These are phyloP conservation scores for Coemansia sp. DNA, from an alignment of 192 early-diverging fungal genomes.

Conservation along the genomic window DNA sequence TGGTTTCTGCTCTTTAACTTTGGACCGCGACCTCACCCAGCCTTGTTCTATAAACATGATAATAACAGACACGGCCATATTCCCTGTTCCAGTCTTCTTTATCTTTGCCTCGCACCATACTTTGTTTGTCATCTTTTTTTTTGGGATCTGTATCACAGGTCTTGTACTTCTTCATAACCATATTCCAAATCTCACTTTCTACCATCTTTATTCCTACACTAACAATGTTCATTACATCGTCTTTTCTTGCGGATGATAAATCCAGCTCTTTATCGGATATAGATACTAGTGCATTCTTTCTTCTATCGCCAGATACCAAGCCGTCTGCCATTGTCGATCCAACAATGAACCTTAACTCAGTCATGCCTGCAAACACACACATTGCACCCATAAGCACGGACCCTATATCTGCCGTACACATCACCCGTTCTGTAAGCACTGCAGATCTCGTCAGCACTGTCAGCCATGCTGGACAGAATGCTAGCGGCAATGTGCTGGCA, in stretches of 20 bases:
- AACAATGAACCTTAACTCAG: slow-evolving; percentile 6
- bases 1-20: neutral
- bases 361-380: neutral
- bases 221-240: slow-evolving; percentile 20
- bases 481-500: neutral
- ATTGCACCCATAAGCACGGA: neutral
- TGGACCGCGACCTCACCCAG: neutral
- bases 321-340: neutral
- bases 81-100: neutral
- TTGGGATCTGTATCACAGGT: neutral
- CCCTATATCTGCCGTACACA: neutral
- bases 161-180: neutral
- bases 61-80: neutral
- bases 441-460: neutral
- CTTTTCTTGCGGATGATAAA: slow-evolving; percentile 9
- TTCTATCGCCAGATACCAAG: slow-evolving; percentile 4
- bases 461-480: neutral
- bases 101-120: neutral
- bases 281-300: slow-evolving; percentile 4
- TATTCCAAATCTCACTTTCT: neutral
- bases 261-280: neutral
- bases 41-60: neutral
- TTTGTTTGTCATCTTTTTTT: neutral
- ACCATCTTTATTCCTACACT: neutral
- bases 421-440: neutral